phyloP scores from a whole-genome alignment of 2,329 filamentous ascomycete genomes.

The Pseudocercospora cruenta region DNA sequence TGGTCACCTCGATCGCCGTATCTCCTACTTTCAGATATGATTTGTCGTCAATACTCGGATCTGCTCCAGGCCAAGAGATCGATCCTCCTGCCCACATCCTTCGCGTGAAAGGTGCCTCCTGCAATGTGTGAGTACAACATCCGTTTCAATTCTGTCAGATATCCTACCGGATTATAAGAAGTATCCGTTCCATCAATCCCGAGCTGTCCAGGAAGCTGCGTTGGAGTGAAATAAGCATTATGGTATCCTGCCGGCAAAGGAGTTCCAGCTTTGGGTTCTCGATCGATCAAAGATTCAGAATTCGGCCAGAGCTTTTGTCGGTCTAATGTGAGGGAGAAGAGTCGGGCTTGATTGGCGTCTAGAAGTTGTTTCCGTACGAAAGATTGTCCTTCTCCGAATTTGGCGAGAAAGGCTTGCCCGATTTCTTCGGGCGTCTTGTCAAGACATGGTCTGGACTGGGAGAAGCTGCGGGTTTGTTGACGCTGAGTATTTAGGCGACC shows the following conservation, averaged over 20 bases:
- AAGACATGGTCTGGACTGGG: not conserved
- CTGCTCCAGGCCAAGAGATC: slow-evolving; percentile 16
- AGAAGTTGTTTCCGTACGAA: slow-evolving; percentile 21
- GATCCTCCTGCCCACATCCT: slow-evolving; percentile 25
- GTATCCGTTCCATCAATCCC: slow-evolving; percentile 25
- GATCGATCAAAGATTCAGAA: slow-evolving; percentile 7
- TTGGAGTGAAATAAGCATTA: slow-evolving; percentile 23
- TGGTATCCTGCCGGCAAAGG: slow-evolving; percentile 24
- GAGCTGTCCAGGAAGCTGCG: slow-evolving; percentile 9
- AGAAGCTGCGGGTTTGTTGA: not conserved
- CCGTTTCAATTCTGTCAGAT: not conserved
- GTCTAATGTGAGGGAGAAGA: slow-evolving; percentile 20
- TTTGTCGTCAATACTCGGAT: not conserved
- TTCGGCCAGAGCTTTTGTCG: slow-evolving; percentile 17
- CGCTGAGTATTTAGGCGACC: not conserved
- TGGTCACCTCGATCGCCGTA: slow-evolving; percentile 18
- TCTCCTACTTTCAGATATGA: slow-evolving; percentile 16
- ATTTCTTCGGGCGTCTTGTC: slow-evolving; percentile 15
- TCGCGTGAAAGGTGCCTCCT: slow-evolving; percentile 22
- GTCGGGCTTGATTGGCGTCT: slow-evolving; percentile 22
- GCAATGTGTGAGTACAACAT: not conserved
- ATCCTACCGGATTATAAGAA: slow-evolving; percentile 21
- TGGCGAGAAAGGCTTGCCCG: slow-evolving; percentile 17
- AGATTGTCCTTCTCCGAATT: slow-evolving; percentile 15
- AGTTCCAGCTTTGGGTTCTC: slow-evolving; percentile 18